A percentile compares a stretch with the other conserved stretches of the same genome.
phyloP scores from a whole-genome alignment of 768 basidiomycete species.

The Termitomyces sp. region DNA sequence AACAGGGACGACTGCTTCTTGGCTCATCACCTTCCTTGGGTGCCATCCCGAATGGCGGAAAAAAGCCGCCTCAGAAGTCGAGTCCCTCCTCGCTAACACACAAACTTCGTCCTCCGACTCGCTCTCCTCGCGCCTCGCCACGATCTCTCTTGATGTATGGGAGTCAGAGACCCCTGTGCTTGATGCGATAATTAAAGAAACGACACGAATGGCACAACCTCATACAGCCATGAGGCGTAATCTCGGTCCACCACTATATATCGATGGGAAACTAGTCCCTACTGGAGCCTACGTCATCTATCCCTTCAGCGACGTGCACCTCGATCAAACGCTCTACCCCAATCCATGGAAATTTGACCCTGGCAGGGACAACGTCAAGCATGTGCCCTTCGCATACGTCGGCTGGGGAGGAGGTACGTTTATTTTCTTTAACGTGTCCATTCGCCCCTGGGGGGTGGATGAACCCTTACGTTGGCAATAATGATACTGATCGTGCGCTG shows the following conservation, averaged over 20 bases:
- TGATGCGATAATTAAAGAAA: conserved; percentile 74
- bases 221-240: conserved; percentile 82
- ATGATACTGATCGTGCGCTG: conserved; percentile 12
- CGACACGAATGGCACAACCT: conserved; percentile 75
- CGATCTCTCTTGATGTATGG: conserved; percentile 69
- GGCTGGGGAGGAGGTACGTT: conserved; percentile 80
- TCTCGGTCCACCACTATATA: conserved; percentile 66
- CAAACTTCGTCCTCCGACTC: conserved; percentile 27
- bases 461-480: conserved; percentile 9
- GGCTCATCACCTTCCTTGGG: conserved; percentile 73
- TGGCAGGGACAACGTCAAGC: conserved; percentile 41
- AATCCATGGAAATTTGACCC: conserved; percentile 83
- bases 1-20: conserved; percentile 77
- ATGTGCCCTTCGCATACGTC: conserved; percentile 58
- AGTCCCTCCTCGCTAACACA: conserved; percentile 46
- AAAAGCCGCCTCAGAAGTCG: conserved; percentile 61
- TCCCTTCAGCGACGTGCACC: conserved; percentile 79
- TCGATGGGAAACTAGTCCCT: conserved; percentile 68
- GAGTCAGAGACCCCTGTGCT: conserved; percentile 68
- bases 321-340: conserved; percentile 68
- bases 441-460: conserved; percentile 6
- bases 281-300: conserved; percentile 76
- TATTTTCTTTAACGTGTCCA: conserved; percentile 10
- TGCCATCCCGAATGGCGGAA: conserved; percentile 63
- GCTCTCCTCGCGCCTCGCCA: conserved; percentile 47